These are phyloP conservation scores for Atalantia buxifolia DNA, from an alignment of 345 rosid species.

Conservation along the genomic window DNA sequence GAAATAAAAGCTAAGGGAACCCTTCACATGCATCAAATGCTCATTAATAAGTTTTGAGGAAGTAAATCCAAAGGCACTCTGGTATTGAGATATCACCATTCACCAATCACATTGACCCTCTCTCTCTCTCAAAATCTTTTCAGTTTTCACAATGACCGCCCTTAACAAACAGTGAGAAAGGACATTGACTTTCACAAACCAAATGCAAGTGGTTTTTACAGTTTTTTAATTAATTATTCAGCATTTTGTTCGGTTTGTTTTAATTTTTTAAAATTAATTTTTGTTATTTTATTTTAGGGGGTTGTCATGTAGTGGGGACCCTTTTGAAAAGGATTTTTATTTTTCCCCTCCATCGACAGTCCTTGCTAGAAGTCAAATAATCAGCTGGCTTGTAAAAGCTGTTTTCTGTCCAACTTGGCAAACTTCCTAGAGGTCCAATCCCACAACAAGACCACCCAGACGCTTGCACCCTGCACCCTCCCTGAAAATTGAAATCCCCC, in stretches of 20 bases:
- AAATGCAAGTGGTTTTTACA: conserved; percentile 9
- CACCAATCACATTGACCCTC: conserved; percentile 12
- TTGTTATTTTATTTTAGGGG: conserved; percentile 1
- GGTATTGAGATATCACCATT: conserved; percentile 22
- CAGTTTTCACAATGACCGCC: conserved; percentile 17
- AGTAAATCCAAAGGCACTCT: conserved; percentile 32
- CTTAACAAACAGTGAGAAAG: conserved; percentile 39
- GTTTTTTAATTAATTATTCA: conserved; percentile 2
- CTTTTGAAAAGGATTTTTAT: neutral
- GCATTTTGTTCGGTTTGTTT: neutral
- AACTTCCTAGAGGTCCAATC: neutral
- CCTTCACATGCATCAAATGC: conserved; percentile 35
- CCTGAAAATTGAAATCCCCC: no score
- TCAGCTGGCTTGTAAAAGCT: conserved; percentile 47
- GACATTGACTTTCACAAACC: conserved; percentile 62
- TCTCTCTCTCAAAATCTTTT: conserved; percentile 27
- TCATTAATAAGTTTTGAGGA: conserved; percentile 17
- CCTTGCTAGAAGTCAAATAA: conserved; percentile 39
- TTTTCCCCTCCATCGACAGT: neutral
- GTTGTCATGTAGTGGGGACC: conserved; percentile 22
- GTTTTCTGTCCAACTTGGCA: conserved; percentile 33
- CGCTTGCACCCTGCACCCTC: no score
- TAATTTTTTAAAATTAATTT: neutral
- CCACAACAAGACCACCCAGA: neutral
- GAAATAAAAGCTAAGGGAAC: conserved; percentile 35